Conservation (phyloP, 768 basidiomycete genomes). For the Neoboletus magnificus region DNA sequence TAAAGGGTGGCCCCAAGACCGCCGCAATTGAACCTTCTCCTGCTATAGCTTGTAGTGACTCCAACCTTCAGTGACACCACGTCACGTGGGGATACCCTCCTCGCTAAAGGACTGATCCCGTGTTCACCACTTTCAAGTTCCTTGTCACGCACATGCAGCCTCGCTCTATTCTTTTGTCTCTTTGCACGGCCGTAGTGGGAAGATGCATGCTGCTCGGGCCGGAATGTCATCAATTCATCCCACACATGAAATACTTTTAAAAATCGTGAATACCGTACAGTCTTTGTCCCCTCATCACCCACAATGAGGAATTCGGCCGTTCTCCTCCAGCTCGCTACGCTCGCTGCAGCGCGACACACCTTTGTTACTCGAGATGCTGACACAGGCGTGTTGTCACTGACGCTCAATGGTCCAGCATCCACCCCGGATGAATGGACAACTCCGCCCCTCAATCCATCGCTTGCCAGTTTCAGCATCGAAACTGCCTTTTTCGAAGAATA, state of each 20-base stretch:
- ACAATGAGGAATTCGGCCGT: constrained; percentile 6
- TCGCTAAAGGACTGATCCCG: not conserved
- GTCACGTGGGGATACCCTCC: not conserved
- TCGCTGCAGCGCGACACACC: constrained; percentile 9
- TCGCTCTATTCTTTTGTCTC: not conserved
- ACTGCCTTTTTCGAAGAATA: constrained; percentile 52
- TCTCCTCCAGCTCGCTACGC: not conserved
- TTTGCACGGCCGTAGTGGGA: not conserved
- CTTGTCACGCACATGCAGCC: not conserved
- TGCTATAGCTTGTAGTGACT: not conserved
- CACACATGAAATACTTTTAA: not conserved
- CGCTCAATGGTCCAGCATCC: constrained; percentile 38
- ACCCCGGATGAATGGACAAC: constrained; percentile 44
- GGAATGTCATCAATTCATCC: not conserved
- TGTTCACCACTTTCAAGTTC: not conserved
- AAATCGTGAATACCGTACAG: not conserved
- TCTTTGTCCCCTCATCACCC: not conserved
- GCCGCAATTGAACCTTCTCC: no score
- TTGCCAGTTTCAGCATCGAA: constrained; percentile 55
- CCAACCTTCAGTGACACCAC: not conserved
- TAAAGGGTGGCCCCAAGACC: no score
- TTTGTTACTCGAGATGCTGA: constrained; percentile 4
- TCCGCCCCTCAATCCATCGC: constrained; percentile 39
- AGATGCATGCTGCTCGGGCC: not conserved
- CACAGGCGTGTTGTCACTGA: constrained; percentile 21